A percentile compares a stretch with the other conserved stretches of the same genome.
Conservation (phyloP, 345 rosid species). For the Geranium brycei region DNA sequence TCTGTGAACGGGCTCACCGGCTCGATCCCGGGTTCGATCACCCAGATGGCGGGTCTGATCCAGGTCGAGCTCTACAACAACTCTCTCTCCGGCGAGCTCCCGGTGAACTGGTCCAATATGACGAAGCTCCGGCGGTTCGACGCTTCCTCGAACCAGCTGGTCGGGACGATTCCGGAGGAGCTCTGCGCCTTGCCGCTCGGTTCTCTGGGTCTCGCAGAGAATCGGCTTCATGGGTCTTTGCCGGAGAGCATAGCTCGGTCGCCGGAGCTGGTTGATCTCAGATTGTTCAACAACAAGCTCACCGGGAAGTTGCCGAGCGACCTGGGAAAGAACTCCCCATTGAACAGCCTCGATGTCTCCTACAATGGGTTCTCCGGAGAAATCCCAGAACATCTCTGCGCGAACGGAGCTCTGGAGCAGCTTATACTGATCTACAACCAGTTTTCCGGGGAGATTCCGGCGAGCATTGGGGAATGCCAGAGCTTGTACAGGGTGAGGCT, state of each 20-base stretch:
- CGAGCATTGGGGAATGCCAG: constrained; percentile 37
- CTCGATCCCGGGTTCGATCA: constrained; percentile 46
- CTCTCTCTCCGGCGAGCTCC: constrained; percentile 57
- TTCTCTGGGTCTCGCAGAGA: constrained; percentile 54
- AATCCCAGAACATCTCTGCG: constrained; percentile 52
- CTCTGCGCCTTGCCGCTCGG: constrained; percentile 45
- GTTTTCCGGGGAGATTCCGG: constrained; percentile 61
- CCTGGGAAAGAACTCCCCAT: constrained; percentile 52
- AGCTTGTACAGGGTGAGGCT: constrained; percentile 60
- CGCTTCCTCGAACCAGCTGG: constrained; percentile 49
- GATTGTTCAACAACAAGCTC: constrained; percentile 57
- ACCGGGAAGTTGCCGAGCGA: constrained; percentile 47
- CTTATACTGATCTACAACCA: constrained; percentile 52
- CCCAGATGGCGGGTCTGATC: constrained; percentile 26
- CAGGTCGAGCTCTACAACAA: constrained; percentile 71
- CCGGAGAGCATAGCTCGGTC: constrained; percentile 58
- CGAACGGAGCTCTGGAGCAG: constrained; percentile 32
- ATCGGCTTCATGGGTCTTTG: constrained; percentile 49
- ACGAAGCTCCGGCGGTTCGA: constrained; percentile 42
- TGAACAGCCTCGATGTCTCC: constrained; percentile 44
- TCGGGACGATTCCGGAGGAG: constrained; percentile 48
- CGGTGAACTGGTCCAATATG: constrained; percentile 33
- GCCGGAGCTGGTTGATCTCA: constrained; percentile 43
- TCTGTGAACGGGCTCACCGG: constrained; percentile 43
- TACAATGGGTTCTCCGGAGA: constrained; percentile 49